These are phyloP conservation scores for Panicum virgatum DNA, from an alignment of 202 grass and related monocot genomes.

Conservation along the genomic window DNA sequence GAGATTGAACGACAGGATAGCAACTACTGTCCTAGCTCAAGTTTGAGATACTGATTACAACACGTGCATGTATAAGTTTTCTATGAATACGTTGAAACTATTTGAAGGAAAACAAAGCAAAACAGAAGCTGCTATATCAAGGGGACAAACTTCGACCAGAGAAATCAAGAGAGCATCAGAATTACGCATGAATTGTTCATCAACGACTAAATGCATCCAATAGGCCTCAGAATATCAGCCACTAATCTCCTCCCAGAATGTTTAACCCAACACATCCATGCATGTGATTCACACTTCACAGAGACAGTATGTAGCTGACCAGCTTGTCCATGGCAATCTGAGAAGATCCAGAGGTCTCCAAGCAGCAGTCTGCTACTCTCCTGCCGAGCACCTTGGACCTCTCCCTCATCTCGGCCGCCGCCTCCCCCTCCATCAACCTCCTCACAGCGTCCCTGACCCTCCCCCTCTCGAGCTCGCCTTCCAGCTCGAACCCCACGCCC, in stretches of 20 bases:
- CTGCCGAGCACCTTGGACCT: conserved; percentile 30
- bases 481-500: conserved; percentile 51
- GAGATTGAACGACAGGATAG: too few relatives aligned
- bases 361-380: background rate
- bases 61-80: too few relatives aligned
- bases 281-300: background rate
- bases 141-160: too few relatives aligned
- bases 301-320: background rate
- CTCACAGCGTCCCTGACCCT: conserved; percentile 4
- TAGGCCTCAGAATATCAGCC: background rate
- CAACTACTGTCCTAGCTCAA: too few relatives aligned
- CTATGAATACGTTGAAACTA: too few relatives aligned
- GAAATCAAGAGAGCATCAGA: background rate
- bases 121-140: too few relatives aligned
- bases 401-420: conserved; percentile 38
- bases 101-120: too few relatives aligned
- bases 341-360: background rate
- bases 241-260: background rate
- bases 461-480: conserved; percentile 45
- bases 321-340: conserved; percentile 31
- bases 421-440: conserved; percentile 35
- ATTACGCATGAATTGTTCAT: background rate
- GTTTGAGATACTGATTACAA: too few relatives aligned
- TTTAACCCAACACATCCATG: too few relatives aligned
- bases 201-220: background rate